Evolutionary conservation across 2,329 filamentous ascomycete genomes (phyloP), one percentile per base, ranked within the genome.

Genomic region (Mycogone perniciosa): DNA sequence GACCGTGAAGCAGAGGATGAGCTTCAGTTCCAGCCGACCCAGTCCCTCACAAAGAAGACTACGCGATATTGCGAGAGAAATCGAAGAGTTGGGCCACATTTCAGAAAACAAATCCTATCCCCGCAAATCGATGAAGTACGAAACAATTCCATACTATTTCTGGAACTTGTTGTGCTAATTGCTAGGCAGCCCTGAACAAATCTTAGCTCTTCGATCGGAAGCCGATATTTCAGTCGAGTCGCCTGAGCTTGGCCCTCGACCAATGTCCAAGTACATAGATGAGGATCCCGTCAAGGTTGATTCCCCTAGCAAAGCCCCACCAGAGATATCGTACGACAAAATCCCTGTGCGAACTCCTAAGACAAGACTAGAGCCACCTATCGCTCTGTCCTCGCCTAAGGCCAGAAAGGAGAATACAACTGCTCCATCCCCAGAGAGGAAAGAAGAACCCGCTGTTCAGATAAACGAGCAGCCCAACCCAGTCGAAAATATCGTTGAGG

Each of bases 71-170:
- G 74, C 76, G 54, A 71, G 77, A 61, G 75, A 83, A 31, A 67
- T 76, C 29, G 79, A 82, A 58, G 65, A 71, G 60, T 67, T 61
- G 59, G 76, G 59, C 68, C 79, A 56, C 1, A 89, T 92, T 46
- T 71, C 77, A 35, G 88, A 92, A 65, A 79, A 81, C 63, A 88
- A 86, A 60, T 68, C 74, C 2, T 88, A 80, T 60, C 82, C 85
- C 8, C 74, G 87, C 47, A 75, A 76, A 58, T 88, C 86, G 7
- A 71, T 90, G 61, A 84, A 80, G 85, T 88, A 73, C 52, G 79
- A 70, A 4, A 11, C 5, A 35, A 53, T 31, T n/a, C 6, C 11
- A 13, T 41, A 5, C n/a, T 27, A 4, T 10, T 13, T 7, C n/a
- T n/a, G 26, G n/a, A 5, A 37, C 42, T 8, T 5, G 35, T n/a